Base-by-base conservation (phyloP, 2,329 filamentous ascomycete species). In the Sarocladium strictum region DNA sequence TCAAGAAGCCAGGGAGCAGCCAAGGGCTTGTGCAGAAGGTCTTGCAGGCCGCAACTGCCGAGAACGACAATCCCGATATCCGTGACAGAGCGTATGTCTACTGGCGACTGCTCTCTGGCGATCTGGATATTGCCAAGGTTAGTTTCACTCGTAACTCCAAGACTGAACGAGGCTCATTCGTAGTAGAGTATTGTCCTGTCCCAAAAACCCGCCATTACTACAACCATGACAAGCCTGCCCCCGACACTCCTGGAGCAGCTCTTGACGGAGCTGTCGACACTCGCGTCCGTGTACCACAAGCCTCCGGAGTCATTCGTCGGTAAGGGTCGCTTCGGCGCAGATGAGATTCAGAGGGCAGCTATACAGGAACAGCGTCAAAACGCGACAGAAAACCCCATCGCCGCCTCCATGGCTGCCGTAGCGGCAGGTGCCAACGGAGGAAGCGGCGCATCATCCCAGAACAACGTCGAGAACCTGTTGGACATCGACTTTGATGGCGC, bases 261-360 rank as follows among this genome's bases (percentile, higher is more conserved):
- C n/a, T 83, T 99, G 9, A 79, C 81, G 10, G 93, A 99, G 70
- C 83, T 99, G 29, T 97, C 93, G 12, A 97, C 94, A 10, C 81
- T 99, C 27, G 91, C 94, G 7, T 97, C 93, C 1, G 94, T 99
- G 21, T 99, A 99, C 73, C 94, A 99, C 81, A 97, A 96, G 74
- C 92, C 92, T 9, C 92, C 94, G 43, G 90, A 96, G 79, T 91
- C 93, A n/a, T 99, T 99, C 71, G 87, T 99, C 56, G 94, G 94
- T 62, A 91, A 96, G 72, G 94, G 94, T 40, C 86, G 93, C 43
- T 97, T 90, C 62, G 94, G 93, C 35, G 92, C 94, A 50, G 92
- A 96, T 69, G 91, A 90, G 57, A 90, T 99, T 65, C 94, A 97
- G 72, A 87, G 88, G 61, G 93, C 93, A 52, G 94, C 94, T 57